These are phyloP conservation scores for Neurospora sp. DNA, from an alignment of 495 filamentous ascomycete species.

Conservation along the genomic window DNA sequence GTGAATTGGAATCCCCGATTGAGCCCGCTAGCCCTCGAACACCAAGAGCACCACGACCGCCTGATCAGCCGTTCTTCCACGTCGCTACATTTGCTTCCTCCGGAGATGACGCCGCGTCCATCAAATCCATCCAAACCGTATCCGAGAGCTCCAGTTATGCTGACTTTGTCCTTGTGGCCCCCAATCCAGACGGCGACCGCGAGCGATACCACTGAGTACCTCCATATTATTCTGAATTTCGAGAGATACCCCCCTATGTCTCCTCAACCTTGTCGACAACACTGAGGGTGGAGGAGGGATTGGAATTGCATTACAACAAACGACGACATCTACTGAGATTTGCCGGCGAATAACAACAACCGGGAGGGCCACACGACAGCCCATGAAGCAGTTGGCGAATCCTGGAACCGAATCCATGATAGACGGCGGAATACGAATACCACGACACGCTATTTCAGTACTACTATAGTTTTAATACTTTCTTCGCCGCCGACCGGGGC, in stretches of 20 bases:
- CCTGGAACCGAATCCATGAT: background rate
- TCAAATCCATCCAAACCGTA: conserved; percentile 12
- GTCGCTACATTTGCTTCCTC: background rate
- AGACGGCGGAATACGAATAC: background rate
- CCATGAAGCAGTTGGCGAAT: background rate
- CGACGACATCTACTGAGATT: background rate
- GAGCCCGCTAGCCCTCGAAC: conserved; percentile 5
- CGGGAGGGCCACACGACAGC: background rate
- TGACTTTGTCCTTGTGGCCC: conserved; percentile 24
- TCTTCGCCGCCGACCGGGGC: background rate
- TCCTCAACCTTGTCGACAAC: background rate
- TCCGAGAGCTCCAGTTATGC: conserved; percentile 19
- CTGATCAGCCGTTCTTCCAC: background rate
- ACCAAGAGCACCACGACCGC: background rate
- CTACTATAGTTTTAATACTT: background rate
- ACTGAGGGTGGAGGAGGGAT: background rate
- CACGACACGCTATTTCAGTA: background rate
- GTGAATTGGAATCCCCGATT: conserved; percentile 35
- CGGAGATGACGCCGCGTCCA: conserved; percentile 14
- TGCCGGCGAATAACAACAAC: background rate
- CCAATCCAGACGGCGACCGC: conserved; percentile 27
- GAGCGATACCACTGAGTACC: conserved; percentile 19
- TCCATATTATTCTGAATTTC: background rate
- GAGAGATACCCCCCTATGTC: background rate
- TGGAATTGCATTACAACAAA: background rate